phyloP scores from a whole-genome alignment of 2,329 filamentous ascomycete genomes.

The Nemania bipapillata region DNA sequence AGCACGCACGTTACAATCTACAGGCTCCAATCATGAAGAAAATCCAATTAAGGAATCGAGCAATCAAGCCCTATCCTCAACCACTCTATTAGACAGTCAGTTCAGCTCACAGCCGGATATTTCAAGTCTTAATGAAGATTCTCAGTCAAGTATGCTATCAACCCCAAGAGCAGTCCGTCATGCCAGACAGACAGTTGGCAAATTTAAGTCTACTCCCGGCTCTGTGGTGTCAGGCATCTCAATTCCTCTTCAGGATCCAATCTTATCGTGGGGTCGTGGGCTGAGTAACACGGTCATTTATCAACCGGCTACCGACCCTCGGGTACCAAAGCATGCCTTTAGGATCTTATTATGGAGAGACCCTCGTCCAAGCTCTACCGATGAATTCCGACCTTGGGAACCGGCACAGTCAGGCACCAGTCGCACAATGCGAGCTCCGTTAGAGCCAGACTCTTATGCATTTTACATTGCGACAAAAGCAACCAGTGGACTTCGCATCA shows the following conservation, averaged over 20 bases:
- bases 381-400: slow-evolving; percentile 64
- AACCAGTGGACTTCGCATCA: slow-evolving; percentile 78
- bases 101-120: slow-evolving; percentile 53
- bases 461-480: slow-evolving; percentile 85
- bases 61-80: slow-evolving; percentile 46
- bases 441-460: slow-evolving; percentile 65
- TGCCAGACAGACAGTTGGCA: slow-evolving; percentile 66
- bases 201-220: slow-evolving; percentile 71
- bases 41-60: slow-evolving; percentile 16
- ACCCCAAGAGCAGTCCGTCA: slow-evolving; percentile 50
- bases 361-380: slow-evolving; percentile 68
- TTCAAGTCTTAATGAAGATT: slow-evolving; percentile 52
- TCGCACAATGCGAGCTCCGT: slow-evolving; percentile 51
- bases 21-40: slow-evolving; percentile 43
- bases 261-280: slow-evolving; percentile 82
- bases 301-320: slow-evolving; percentile 69
- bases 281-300: slow-evolving; percentile 75
- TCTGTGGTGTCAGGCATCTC: slow-evolving; percentile 73
- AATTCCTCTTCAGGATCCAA: slow-evolving; percentile 72
- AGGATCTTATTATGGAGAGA: slow-evolving; percentile 79
- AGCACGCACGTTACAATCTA: slow-evolving; percentile 37
- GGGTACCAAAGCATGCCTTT: slow-evolving; percentile 84
- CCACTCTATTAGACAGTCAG: slow-evolving; percentile 39
- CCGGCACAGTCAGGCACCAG: slow-evolving; percentile 58
- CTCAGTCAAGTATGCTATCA: slow-evolving; percentile 54